Base-by-base conservation (phyloP, 768 basidiomycete genomes). In the Tulasnella sp. region DNA sequence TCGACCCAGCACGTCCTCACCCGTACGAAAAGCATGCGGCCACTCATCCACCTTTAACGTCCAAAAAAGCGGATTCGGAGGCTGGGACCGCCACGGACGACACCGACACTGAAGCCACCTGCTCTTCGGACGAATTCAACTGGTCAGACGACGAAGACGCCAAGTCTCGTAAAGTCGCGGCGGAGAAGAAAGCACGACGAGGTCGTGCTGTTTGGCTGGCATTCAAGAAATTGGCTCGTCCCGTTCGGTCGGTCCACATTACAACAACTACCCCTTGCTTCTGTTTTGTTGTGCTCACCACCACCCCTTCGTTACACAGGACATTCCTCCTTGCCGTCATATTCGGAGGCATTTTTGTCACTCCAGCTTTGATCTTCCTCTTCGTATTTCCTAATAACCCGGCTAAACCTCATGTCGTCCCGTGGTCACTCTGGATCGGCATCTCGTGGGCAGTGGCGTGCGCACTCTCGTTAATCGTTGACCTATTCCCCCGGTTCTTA, bases 51-150 rank as follows among this genome's bases (percentile, higher is more conserved):
- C 73, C 73, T 37, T 22, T 74, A 25, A 38, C 49, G 12, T 38
- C 25, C 36, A 52, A 74, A 38, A 37, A 49, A 2, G 58, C 36
- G 17, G 73, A 58, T 11, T 54, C 73, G 54, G 54, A 58, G 31
- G 73, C 2, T 25, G 71, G 42, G n/a, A 49, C 36, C 34, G 52
- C 45, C 15, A n/a, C 38, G 8, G 72, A 72, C 37, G 29, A 75
- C 40, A 76, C 76, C 9, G 77, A 78, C 52, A 25, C 77, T 17
- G 76, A 73, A 22, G 86, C 84, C 36, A 90, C 90, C 15, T 87
- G 89, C 79, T 86, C 88, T 3, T 87, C 86, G 12, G 91, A 91
- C 80, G 89, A 92, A 79, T 92, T 93, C 79, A 86, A 92, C 84
- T 91, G 91, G 91, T 90, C 91, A 74, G 87, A 89, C 72, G 89